Conservation (phyloP, 2,329 filamentous ascomycete genomes). For the Trichoderma sp. region DNA sequence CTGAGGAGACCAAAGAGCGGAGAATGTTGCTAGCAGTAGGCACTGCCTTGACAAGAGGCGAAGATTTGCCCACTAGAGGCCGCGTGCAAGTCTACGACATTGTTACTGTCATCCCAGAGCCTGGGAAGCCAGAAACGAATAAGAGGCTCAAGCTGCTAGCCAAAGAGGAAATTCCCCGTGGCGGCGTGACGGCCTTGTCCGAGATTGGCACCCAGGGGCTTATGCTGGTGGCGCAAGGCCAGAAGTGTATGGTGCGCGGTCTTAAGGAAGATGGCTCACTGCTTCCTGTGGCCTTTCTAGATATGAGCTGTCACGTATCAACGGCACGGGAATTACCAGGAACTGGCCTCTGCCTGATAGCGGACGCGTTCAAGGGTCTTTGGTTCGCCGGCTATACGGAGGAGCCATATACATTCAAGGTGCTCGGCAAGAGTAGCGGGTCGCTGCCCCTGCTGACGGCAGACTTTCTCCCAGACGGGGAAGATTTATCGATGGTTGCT, state of each 20-base stretch:
- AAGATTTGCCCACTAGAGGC: slow-evolving; percentile 85
- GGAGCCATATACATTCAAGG: slow-evolving; percentile 92
- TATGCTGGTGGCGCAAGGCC: slow-evolving; percentile 86
- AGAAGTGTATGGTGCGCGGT: slow-evolving; percentile 96
- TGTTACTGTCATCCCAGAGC: slow-evolving; percentile 87
- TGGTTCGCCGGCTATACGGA: slow-evolving; percentile 98
- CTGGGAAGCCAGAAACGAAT: slow-evolving; percentile 80
- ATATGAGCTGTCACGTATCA: slow-evolving; percentile 92
- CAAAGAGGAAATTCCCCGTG: slow-evolving; percentile 87
- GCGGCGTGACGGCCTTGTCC: slow-evolving; percentile 83
- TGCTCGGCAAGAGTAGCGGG: slow-evolving; percentile 84
- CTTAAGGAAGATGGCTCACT: slow-evolving; percentile 93
- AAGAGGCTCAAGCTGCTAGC: slow-evolving; percentile 82
- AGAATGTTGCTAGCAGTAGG: slow-evolving; percentile 81
- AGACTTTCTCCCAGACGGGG: slow-evolving; percentile 85
- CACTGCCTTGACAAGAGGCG: slow-evolving; percentile 81
- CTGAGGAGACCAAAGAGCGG: slow-evolving; percentile 85
- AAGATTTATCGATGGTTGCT: slow-evolving; percentile 78
- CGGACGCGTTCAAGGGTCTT: slow-evolving; percentile 87
- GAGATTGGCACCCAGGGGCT: slow-evolving; percentile 85
- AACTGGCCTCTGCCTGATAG: slow-evolving; percentile 83
- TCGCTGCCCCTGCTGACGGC: slow-evolving; percentile 76
- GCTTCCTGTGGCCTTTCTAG: slow-evolving; percentile 93
- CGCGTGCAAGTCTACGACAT: slow-evolving; percentile 90
- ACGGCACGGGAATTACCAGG: slow-evolving; percentile 80